These are phyloP conservation scores for Lentinula sp. DNA, from an alignment of 768 basidiomycete genomes.

Conservation along the genomic window DNA sequence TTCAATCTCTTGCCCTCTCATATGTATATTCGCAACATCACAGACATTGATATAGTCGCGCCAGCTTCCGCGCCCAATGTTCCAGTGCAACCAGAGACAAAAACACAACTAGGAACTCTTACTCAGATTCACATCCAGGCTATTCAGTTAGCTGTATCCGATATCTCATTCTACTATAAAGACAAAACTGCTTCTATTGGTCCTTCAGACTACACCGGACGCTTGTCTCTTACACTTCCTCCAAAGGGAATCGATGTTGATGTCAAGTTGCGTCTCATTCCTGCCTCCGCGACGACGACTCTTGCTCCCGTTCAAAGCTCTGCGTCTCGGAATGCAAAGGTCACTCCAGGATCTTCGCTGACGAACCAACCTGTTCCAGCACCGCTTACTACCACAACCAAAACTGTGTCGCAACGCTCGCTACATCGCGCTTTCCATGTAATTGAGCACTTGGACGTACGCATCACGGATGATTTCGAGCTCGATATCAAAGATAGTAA, in stretches of 20 bases:
- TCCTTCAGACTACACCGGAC: slow-evolving; percentile 54
- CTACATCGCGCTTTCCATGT: slow-evolving; percentile 44
- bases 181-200: slow-evolving; percentile 51
- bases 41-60: slow-evolving; percentile 36
- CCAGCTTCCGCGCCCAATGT: background rate
- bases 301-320: background rate
- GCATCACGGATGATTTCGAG: slow-evolving; percentile 50
- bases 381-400: background rate
- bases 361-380: background rate
- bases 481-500: slow-evolving; percentile 55
- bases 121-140: slow-evolving; percentile 64
- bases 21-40: slow-evolving; percentile 67
- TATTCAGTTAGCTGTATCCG: slow-evolving; percentile 52
- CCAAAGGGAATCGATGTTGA: slow-evolving; percentile 65
- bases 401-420: slow-evolving; percentile 38
- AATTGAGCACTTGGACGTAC: slow-evolving; percentile 48
- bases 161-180: slow-evolving; percentile 71
- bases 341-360: background rate
- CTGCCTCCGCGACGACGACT: slow-evolving; percentile 28
- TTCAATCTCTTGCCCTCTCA: slow-evolving; percentile 65
- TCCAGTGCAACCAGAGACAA: background rate
- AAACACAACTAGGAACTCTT: slow-evolving; percentile 42
- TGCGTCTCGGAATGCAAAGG: background rate
- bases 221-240: slow-evolving; percentile 57
- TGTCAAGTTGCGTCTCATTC: slow-evolving; percentile 58